These are phyloP conservation scores for Talaromyces piceae DNA, from an alignment of 2,329 filamentous ascomycete genomes.

Conservation along the genomic window DNA sequence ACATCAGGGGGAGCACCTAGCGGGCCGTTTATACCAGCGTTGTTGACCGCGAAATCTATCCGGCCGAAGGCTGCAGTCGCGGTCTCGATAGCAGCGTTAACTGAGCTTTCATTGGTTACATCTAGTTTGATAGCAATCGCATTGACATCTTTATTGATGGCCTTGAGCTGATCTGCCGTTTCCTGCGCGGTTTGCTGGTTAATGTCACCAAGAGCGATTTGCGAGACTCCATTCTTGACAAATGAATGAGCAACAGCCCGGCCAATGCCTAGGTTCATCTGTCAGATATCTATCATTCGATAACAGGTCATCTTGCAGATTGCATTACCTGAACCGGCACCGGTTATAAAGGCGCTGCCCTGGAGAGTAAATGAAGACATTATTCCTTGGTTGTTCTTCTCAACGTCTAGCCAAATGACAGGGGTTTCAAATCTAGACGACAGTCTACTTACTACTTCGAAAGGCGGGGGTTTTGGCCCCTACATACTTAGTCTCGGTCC, in stretches of 20 bases:
- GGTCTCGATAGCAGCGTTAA: neutral
- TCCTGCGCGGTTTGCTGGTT: neutral
- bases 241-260: neutral
- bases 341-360: neutral
- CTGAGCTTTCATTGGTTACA: neutral
- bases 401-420: neutral
- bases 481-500: neutral
- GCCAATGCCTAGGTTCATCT: neutral
- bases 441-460: too few species aligned
- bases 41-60: neutral
- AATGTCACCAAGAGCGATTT: neutral
- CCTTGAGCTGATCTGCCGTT: neutral
- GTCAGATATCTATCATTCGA: neutral
- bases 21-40: conserved; percentile 54
- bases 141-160: neutral
- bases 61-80: neutral
- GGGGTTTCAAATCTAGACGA: neutral
- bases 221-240: neutral
- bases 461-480: neutral
- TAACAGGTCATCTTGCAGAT: neutral
- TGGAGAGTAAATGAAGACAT: neutral
- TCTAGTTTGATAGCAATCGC: neutral
- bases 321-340: neutral
- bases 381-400: neutral
- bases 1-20: conserved; percentile 56